Evolutionary conservation across 768 basidiomycete genomes (phyloP), one percentile per base, ranked within the genome.

Genomic region (Collybia mongolica): DNA sequence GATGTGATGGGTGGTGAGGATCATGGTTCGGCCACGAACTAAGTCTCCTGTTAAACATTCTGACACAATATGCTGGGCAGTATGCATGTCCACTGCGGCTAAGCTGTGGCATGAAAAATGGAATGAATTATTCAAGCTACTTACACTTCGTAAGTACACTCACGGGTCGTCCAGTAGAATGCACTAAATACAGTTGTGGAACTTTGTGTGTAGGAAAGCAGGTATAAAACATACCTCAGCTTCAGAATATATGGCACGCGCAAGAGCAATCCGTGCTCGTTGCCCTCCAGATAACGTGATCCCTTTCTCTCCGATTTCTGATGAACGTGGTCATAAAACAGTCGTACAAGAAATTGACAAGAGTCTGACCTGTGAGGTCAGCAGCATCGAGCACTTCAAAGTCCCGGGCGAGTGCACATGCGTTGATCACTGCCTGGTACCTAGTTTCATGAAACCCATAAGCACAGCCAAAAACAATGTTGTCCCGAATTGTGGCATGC

Each of bases 1-100:
- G 49, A 90, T 80, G 60, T 92, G 88, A 61, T 95, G 92, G 0
- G 91, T 93, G 46, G 93, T 89, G 15, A 95, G 76, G 51, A 93
- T 76, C 54, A 93, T 77, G 0, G 91, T 93, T 14, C 91, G 74
- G 44, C 73, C 77, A 14, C 68, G 66, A 52, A 85, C 79, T 14
- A 93, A 72, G 1, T 74, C 65, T 6, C 91, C 84, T 7, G 71
- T 70, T 14, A 93, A 67, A 54, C 88, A 90, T 29, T 80, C 69
- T 12, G 72, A 66, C 48, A 88, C 82, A 17, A 95, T 65, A 57
- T 87, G 84, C 39, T 79, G 76, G 6, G 88, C 86, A 0, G 88
- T 89, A 55, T 90, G 87, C 78, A 86, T 86, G 60, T 88, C 86
- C 2, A 88, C 86, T 0, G 86, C 85, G 0, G 86, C 83, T 2